A percentile compares a stretch with the other conserved stretches of the same genome.
These are phyloP conservation scores for Fusarium metavorans DNA, from an alignment of 2,329 filamentous ascomycete genomes.

Conservation along the genomic window DNA sequence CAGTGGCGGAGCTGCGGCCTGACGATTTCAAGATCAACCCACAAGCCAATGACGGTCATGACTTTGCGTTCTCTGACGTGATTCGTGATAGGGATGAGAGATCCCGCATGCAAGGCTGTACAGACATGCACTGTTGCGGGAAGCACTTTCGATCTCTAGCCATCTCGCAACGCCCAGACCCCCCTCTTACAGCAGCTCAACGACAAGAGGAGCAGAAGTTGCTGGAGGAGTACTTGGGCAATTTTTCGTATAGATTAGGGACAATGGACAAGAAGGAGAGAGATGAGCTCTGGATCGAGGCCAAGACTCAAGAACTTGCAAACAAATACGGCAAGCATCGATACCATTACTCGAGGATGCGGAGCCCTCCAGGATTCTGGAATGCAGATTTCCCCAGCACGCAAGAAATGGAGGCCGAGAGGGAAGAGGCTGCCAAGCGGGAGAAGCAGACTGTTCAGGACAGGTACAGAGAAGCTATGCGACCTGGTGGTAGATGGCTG, in stretches of 20 bases:
- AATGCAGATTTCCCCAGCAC: constrained; percentile 88
- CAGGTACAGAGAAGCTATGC: constrained; percentile 85
- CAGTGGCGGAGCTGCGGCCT: constrained; percentile 68
- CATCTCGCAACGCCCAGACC: constrained; percentile 58
- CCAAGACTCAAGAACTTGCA: constrained; percentile 78
- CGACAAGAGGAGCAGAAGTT: constrained; percentile 60
- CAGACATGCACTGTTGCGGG: constrained; percentile 81
- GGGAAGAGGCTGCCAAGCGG: constrained; percentile 71
- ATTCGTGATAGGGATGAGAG: constrained; percentile 78
- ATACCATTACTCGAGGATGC: constrained; percentile 76
- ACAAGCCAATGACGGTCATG: constrained; percentile 74
- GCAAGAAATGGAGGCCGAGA: constrained; percentile 79
- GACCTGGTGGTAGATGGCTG: constrained; percentile 79
- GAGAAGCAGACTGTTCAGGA: constrained; percentile 76
- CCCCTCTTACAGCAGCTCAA: constrained; percentile 51
- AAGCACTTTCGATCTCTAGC: constrained; percentile 77
- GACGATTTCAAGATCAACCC: constrained; percentile 89
- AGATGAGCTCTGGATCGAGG: constrained; percentile 77
- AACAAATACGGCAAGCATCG: constrained; percentile 83
- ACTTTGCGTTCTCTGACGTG: constrained; percentile 80
- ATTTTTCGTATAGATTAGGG: constrained; percentile 69
- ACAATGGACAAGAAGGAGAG: constrained; percentile 71
- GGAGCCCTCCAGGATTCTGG: constrained; percentile 91
- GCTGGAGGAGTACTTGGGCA: constrained; percentile 69
- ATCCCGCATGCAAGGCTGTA: constrained; percentile 79